Base-by-base conservation (phyloP, 169 alveolate genomes). In the Cryptosporidium meleagridis region DNA sequence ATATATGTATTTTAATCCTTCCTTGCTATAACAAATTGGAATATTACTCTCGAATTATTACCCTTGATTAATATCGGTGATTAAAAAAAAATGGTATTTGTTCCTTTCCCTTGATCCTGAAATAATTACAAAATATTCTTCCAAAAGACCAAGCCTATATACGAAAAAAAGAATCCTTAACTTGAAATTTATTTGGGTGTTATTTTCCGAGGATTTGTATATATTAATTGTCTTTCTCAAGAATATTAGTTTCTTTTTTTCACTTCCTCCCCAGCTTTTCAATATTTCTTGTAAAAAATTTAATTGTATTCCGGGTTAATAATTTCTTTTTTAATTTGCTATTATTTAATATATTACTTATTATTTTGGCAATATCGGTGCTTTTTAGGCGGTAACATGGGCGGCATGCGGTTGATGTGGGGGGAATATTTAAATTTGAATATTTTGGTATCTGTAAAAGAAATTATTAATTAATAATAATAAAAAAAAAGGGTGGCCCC, bases 321-420 rank as follows among this genome's bases (percentile, higher is more conserved):
- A 58, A 59, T 31, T 59, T 23, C 31, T 59, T 65, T 33, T 65
- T 18, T 65, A 14, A n/a, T 65, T 65, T 33, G n/a, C 67, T 26
- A 23, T 16, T 53, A 53, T 21, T 55, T 55, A 23, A 5, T 55
- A 9, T 55, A 55, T 23, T 55, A 55, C 37, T 55, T 3, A n/a
- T 23, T 55, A 55, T 55, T 55, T 26, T 55, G 67, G 67, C 67
- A 55, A 55, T 55, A 55, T 37, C 67, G 67, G 67, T 55, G 67
- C 61, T 52, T 48, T 45, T 55, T 55, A 21, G 67, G 67, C 67
- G 67, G 37, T 37, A 55, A 21, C 23, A 55, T 55, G 67, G 37
- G 67, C 67, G 67, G 67, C 67, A 55, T 55, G 67, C 23, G 67
- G 35, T 10, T 10, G 0, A 0, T 55, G 67, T n/a, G 67, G 67